A percentile compares a stretch with the other conserved stretches of the same genome.
Evolutionary conservation across 2,329 filamentous ascomycete genomes (phyloP).

Genomic region (Huntiella moniliformis): DNA sequence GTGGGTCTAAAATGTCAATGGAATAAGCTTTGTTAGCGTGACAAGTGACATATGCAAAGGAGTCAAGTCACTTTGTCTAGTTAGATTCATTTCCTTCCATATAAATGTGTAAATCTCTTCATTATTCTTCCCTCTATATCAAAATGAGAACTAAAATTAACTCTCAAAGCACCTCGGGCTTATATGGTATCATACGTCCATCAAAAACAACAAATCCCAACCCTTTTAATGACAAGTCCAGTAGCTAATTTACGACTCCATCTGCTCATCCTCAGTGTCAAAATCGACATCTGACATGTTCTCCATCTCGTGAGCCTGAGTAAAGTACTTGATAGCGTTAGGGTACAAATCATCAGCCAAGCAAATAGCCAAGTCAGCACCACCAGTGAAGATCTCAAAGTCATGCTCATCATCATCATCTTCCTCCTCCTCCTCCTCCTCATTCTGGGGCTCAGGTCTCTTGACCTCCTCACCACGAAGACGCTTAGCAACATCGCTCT

Average conservation of each 20-base stretch:
- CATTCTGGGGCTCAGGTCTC: slow-evolving; percentile 22
- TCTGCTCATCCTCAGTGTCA: slow-evolving; percentile 33
- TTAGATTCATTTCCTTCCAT: no score
- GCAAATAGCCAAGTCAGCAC: slow-evolving; percentile 62
- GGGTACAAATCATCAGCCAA: slow-evolving; percentile 82
- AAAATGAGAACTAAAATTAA: slow-evolving; percentile 10
- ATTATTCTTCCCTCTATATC: slow-evolving; percentile 10
- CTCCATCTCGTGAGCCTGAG: slow-evolving; percentile 59
- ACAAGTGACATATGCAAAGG: no score
- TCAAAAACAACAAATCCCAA: not conserved
- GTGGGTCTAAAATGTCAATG: no score
- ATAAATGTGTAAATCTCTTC: slow-evolving; percentile 11
- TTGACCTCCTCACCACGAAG: slow-evolving; percentile 34
- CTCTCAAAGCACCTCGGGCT: slow-evolving; percentile 3
- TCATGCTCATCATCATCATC: slow-evolving; percentile 44
- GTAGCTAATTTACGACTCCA: no score
- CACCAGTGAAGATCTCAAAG: slow-evolving; percentile 73
- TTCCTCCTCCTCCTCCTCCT: slow-evolving; percentile 42
- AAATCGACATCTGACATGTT: slow-evolving; percentile 51
- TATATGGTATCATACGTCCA: slow-evolving; percentile 8
- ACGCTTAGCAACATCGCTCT: slow-evolving; percentile 30
- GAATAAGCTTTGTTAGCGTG: not conserved
- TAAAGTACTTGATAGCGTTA: slow-evolving; percentile 76
- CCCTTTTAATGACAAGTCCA: no score
- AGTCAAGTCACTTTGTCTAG: no score